Conservation (phyloP, 139 green algal genomes). For the Coelastrella sp. region DNA sequence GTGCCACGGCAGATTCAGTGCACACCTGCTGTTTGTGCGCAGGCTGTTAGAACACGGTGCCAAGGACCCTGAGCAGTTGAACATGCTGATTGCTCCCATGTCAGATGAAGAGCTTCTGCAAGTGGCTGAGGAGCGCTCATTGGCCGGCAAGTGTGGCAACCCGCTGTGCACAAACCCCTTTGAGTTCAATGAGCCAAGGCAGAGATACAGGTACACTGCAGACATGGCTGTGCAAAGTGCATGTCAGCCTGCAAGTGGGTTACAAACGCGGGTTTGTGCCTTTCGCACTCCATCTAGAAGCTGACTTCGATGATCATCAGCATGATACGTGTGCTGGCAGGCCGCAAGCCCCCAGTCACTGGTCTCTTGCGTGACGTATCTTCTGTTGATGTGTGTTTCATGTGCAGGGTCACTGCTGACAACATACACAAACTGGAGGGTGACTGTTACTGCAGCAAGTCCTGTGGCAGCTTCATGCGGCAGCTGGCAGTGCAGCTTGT, state of each 20-base stretch:
- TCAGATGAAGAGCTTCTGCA: conserved; percentile 59
- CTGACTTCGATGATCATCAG: no score
- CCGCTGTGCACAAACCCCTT: conserved; percentile 48
- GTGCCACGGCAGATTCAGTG: no score
- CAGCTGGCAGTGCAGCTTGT: conserved; percentile 19
- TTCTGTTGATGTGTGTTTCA: no score
- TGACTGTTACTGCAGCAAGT: conserved; percentile 44
- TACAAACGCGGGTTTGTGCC: neutral
- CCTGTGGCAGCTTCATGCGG: conserved; percentile 32
- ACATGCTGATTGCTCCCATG: conserved; percentile 44
- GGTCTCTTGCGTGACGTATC: no score
- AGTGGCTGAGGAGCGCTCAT: conserved; percentile 67
- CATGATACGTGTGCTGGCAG: no score
- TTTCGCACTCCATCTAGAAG: neutral
- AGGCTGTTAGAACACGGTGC: conserved; percentile 62
- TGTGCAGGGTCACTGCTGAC: conserved; percentile 4
- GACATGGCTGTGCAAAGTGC: neutral
- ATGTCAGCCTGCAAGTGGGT: neutral
- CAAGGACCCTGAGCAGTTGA: conserved; percentile 26
- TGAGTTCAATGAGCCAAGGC: conserved; percentile 3
- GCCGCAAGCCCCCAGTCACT: no score
- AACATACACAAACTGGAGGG: conserved; percentile 44
- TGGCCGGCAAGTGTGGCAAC: conserved; percentile 65
- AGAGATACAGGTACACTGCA: conserved; percentile 1
- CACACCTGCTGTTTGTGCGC: neutral